A percentile compares a stretch with the other conserved stretches of the same genome.
Conservation (phyloP, 768 basidiomycete species). For the Naganishia vaughanmartiniae region DNA sequence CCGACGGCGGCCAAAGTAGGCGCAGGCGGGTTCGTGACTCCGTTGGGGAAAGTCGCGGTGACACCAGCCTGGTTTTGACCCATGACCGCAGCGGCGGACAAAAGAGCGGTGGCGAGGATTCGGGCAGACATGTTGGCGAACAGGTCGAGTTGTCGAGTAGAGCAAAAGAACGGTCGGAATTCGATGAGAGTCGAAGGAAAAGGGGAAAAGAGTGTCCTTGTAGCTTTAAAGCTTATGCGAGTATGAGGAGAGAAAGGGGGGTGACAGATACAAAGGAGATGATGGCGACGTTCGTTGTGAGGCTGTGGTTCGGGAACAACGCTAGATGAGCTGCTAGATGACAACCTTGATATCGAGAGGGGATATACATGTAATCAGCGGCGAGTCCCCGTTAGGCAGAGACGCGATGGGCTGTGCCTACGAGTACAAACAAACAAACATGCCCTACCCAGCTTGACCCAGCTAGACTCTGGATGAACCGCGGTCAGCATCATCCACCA, state of each 20-base stretch:
- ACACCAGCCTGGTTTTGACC: constrained; percentile 31
- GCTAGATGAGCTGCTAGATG: background rate
- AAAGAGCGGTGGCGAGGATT: constrained; percentile 12
- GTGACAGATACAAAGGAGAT: background rate
- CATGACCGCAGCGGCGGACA: constrained; percentile 18
- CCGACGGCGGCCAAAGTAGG: constrained; percentile 39
- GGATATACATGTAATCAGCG: constrained; percentile 5
- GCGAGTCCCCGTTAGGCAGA: background rate
- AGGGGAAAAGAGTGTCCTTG: constrained; percentile 7
- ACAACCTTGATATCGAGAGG: background rate
- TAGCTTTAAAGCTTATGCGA: constrained; percentile 12
- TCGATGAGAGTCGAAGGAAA: background rate
- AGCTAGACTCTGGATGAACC: background rate
- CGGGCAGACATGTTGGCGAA: constrained; percentile 7
- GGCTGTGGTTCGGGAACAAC: constrained; percentile 14
- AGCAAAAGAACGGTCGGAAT: background rate
- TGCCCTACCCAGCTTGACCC: background rate
- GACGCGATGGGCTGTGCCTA: constrained; percentile 19
- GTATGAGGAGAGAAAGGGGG: background rate
- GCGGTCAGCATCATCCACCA: background rate
- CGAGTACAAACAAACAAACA: constrained; percentile 1
- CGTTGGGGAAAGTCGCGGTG: constrained; percentile 43
- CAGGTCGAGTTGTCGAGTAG: background rate
- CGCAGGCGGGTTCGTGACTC: constrained; percentile 46
- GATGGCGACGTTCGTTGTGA: background rate